Conservation (phyloP, 129 eudicot species). For the Centella asiatica region DNA sequence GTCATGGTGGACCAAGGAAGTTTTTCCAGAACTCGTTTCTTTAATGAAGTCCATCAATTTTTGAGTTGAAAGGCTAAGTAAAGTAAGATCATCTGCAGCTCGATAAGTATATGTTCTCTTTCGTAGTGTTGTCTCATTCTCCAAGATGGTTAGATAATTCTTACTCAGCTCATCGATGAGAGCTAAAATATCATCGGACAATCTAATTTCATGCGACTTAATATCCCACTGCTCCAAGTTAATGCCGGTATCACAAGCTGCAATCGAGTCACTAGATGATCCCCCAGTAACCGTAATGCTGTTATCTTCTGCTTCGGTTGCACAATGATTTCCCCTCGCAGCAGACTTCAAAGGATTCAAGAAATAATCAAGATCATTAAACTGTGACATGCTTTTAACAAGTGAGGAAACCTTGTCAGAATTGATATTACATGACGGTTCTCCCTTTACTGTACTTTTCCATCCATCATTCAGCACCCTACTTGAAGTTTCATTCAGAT, state of each 20-base stretch:
- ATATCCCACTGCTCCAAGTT: slow-evolving; percentile 37
- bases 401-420: slow-evolving; percentile 22
- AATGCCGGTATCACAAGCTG: slow-evolving; percentile 19
- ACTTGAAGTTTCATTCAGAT: slow-evolving; percentile 20
- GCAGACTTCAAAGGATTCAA: slow-evolving; percentile 44
- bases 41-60: slow-evolving; percentile 18
- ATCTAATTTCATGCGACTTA: slow-evolving; percentile 39
- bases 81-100: slow-evolving; percentile 16
- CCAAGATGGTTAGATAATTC: slow-evolving; percentile 21
- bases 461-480: slow-evolving; percentile 27
- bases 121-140: slow-evolving; percentile 18
- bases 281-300: slow-evolving; percentile 21
- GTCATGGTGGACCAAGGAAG: slow-evolving; percentile 15
- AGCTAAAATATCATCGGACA: slow-evolving; percentile 28
- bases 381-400: slow-evolving; percentile 39
- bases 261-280: slow-evolving; percentile 20
- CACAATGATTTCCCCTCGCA: slow-evolving; percentile 17
- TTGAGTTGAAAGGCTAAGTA: slow-evolving; percentile 24
- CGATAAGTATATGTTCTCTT: slow-evolving; percentile 6
- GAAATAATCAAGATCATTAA: slow-evolving; percentile 64
- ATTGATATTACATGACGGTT: slow-evolving; percentile 15
- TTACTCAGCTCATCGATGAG: slow-evolving; percentile 25
- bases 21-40: slow-evolving; percentile 5
- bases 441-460: slow-evolving; percentile 30
- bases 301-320: slow-evolving; percentile 21